Base-by-base conservation (phyloP, 2,329 filamentous ascomycete species). In the Pseudonectria foliicola region DNA sequence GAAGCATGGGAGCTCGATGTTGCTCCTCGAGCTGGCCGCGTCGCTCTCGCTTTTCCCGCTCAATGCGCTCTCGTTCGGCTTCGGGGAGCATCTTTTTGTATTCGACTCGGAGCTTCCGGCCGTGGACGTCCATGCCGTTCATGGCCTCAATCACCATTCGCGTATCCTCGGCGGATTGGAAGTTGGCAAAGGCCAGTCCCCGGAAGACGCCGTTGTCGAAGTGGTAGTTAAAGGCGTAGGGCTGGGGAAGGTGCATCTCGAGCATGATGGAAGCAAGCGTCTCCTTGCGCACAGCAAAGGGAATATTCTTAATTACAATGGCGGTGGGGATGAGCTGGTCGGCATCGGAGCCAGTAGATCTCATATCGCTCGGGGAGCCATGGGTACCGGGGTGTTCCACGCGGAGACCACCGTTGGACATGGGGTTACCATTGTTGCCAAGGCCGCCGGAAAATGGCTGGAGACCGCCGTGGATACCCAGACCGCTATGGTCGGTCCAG, bases 71-170 rank as follows among this genome's bases (percentile, higher is more conserved):
- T 34, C 92, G 78, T 62, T 96, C 92, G 23, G 89, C 86, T 46
- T 93, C 77, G 1, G 92, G 92, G 5, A 98, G 75, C 92, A 98
- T 96, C 68, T 96, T 96, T 73, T 98, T 98, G 68, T 96, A 98
- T 62, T 98, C 92, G 16, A 98, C 92, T 31, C 92, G 77, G 48
- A 98, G 68, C 66, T 96, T 96, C 42, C 92, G 77, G 29, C 92
- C 92, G 57, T 95, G 88, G 7, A 98, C 77, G 55, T 96, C 92
- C 61, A 95, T 84, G 50, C 94, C 88, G 56, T 98, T 98, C 73
- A 98, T 83, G 34, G 82, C 75, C 39, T 95, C 84, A 43, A 98
- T 98, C 32, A 96, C 92, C 32, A 82, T 75, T 10, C 85, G 83
- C 1, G 92, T 98, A 61, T 98, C 92, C 46, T 95, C 85, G 1